Percentiles rank a stretch among this genome's conserved stretches.
Conservation (phyloP, 192 early-diverging fungal species). For the Lunasporangiospora selenospora region DNA sequence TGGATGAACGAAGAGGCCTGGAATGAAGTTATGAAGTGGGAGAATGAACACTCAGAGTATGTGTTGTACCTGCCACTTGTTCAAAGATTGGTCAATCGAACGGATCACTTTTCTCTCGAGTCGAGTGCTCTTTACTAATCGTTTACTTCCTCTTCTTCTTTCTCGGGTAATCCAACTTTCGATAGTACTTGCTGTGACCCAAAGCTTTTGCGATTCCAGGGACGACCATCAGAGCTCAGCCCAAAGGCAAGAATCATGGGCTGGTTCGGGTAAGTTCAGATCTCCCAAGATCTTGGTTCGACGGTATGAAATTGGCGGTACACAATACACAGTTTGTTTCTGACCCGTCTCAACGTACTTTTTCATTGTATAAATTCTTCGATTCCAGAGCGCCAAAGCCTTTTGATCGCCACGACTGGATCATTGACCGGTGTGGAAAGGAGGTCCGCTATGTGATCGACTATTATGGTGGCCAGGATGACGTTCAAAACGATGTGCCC, state of each 20-base stretch:
- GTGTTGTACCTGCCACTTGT: background rate
- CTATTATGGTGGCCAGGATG: constrained; percentile 85
- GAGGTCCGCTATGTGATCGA: constrained; percentile 97
- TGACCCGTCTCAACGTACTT: background rate
- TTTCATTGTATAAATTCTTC: constrained; percentile 2
- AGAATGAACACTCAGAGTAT: constrained; percentile 67
- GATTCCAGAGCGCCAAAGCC: constrained; percentile 75
- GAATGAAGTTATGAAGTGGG: constrained; percentile 96
- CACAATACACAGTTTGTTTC: background rate
- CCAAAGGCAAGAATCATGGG: constrained; percentile 73
- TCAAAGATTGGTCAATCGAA: no score
- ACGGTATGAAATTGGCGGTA: background rate
- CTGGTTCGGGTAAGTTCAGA: constrained; percentile 66
- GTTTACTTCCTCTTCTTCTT: background rate
- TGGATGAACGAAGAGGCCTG: constrained; percentile 97
- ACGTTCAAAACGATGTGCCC: constrained; percentile 73
- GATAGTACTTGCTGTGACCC: constrained; percentile 57
- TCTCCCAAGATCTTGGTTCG: background rate
- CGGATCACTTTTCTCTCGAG: no score
- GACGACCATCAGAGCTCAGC: constrained; percentile 78
- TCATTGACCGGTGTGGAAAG: constrained; percentile 88
- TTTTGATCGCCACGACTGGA: constrained; percentile 99
- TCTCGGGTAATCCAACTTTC: background rate
- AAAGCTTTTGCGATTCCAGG: constrained; percentile 82
- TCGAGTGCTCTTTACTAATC: background rate